Evolutionary conservation across 371 early-diverging fungal genomes (phyloP).

Genomic region (Lichtheimia ornata): DNA sequence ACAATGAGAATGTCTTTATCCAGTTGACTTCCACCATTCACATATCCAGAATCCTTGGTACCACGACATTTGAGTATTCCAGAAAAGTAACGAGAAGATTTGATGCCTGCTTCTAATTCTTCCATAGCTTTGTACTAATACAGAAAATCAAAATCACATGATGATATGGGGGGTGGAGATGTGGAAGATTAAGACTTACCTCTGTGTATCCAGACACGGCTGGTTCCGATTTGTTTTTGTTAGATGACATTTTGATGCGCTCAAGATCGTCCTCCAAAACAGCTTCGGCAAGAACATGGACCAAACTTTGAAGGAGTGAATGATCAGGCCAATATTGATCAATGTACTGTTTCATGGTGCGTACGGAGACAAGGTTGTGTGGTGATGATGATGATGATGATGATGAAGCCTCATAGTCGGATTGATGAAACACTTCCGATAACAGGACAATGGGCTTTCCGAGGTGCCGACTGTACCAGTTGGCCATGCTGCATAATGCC

Average conservation of each 20-base stretch:
- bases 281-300: slow-evolving; percentile 52
- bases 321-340: slow-evolving; percentile 39
- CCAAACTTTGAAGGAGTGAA: slow-evolving; percentile 45
- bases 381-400: neutral
- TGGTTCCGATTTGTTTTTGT: slow-evolving; percentile 22
- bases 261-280: slow-evolving; percentile 55
- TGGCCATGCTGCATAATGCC: slow-evolving; percentile 55
- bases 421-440: slow-evolving; percentile 40
- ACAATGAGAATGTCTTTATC: slow-evolving; percentile 62
- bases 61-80: slow-evolving; percentile 56
- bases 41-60: slow-evolving; percentile 59
- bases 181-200: slow-evolving; percentile 21
- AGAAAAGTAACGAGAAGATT: slow-evolving; percentile 55
- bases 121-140: slow-evolving; percentile 58
- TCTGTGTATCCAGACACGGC: slow-evolving; percentile 53
- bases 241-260: slow-evolving; percentile 30
- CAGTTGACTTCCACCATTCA: slow-evolving; percentile 48
- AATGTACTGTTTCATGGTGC: slow-evolving; percentile 46
- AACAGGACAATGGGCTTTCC: slow-evolving; percentile 53
- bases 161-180: neutral
- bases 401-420: neutral
- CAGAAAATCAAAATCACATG: neutral
- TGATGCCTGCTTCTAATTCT: slow-evolving; percentile 62
- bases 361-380: slow-evolving; percentile 11
- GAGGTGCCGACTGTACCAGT: slow-evolving; percentile 61